Conservation (phyloP, 495 filamentous ascomycete genomes). For the Trichoderma reesei region DNA sequence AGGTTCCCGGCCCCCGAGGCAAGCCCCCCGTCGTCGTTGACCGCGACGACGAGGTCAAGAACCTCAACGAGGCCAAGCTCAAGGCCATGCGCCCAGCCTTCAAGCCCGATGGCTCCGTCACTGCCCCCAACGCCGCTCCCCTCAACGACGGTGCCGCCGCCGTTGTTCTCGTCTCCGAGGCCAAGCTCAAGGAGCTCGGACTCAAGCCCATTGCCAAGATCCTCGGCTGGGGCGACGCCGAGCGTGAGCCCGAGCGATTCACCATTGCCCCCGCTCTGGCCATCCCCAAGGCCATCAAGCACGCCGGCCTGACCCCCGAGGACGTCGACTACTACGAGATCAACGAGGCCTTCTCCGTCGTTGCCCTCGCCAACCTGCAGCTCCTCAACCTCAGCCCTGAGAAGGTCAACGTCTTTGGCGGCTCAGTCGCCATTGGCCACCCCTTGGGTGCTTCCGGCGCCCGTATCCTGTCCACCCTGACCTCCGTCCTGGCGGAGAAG, state of each 20-base stretch:
- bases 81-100: slow-evolving; percentile 77
- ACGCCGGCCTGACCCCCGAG: slow-evolving; percentile 66
- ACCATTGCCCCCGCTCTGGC: slow-evolving; percentile 91
- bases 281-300: slow-evolving; percentile 91
- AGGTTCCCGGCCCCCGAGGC: slow-evolving; percentile 76
- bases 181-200: slow-evolving; percentile 75
- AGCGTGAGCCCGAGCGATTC: slow-evolving; percentile 82
- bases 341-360: slow-evolving; percentile 97
- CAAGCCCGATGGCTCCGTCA: slow-evolving; percentile 74
- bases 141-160: slow-evolving; percentile 90
- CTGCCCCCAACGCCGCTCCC: slow-evolving; percentile 93
- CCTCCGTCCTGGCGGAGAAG: slow-evolving; percentile 81
- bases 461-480: slow-evolving; percentile 82
- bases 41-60: slow-evolving; percentile 91
- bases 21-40: slow-evolving; percentile 77
- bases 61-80: slow-evolving; percentile 90
- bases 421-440: slow-evolving; percentile 91
- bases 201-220: slow-evolving; percentile 92
- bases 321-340: slow-evolving; percentile 92
- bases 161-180: slow-evolving; percentile 81
- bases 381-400: slow-evolving; percentile 65
- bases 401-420: slow-evolving; percentile 92
- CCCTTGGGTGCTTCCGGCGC: slow-evolving; percentile 90
- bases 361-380: slow-evolving; percentile 92
- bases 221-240: slow-evolving; percentile 92